phyloP scores from a whole-genome alignment of 306 rosid species.

The Styphnolobium japonicum region DNA sequence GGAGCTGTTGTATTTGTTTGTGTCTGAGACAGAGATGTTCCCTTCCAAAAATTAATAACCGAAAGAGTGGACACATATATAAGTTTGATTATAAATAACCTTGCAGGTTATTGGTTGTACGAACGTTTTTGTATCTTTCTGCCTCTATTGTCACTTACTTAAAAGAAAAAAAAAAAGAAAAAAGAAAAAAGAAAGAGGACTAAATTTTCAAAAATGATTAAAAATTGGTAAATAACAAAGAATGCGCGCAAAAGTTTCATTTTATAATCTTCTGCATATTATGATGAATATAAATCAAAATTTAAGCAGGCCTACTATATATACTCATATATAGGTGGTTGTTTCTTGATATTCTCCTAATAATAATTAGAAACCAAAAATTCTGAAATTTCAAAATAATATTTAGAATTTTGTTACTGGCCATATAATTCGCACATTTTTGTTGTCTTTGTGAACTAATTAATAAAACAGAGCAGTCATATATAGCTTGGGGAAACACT shows the following conservation, averaged over 20 bases:
- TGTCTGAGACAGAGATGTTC: background rate
- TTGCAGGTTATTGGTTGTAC: background rate
- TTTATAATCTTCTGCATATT: background rate
- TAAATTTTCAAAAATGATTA: background rate
- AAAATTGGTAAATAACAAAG: too few species aligned
- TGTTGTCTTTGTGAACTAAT: too few species aligned
- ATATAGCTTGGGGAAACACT: too few species aligned
- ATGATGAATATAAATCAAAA: background rate
- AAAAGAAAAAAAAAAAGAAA: background rate
- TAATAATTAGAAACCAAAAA: too few species aligned
- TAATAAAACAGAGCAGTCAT: too few species aligned
- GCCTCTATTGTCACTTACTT: background rate
- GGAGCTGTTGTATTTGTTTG: background rate
- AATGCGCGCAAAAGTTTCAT: too few species aligned
- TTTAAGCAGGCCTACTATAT: background rate
- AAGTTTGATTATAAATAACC: background rate
- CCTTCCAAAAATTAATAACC: slow-evolving; percentile 12
- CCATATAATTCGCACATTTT: too few species aligned
- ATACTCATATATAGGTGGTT: too few species aligned
- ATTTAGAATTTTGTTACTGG: too few species aligned
- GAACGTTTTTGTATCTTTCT: background rate
- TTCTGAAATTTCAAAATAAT: too few species aligned
- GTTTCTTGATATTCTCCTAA: too few species aligned
- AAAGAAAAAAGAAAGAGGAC: too few species aligned
- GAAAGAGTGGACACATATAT: background rate